Percentiles rank a stretch among this genome's conserved stretches.
These are phyloP conservation scores for Bacidia rubella DNA, from an alignment of 495 filamentous ascomycete species.

Conservation along the genomic window DNA sequence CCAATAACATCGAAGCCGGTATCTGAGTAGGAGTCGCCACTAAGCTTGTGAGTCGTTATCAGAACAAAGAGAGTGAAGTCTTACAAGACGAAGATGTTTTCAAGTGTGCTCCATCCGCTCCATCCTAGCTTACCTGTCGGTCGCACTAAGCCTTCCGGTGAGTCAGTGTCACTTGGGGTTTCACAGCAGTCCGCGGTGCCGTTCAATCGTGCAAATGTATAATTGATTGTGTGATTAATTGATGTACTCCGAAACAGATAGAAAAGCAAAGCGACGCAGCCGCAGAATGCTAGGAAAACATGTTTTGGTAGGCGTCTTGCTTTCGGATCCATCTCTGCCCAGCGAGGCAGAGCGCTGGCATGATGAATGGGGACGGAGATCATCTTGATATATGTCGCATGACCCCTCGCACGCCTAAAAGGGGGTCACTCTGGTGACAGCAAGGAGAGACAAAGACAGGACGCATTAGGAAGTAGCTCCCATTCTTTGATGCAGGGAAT, in stretches of 20 bases:
- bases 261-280: not conserved
- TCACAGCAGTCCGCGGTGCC: not conserved
- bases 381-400: no score
- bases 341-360: not conserved
- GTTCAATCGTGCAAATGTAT: not conserved
- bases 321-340: not conserved
- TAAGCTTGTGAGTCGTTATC: not conserved
- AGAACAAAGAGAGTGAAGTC: not conserved
- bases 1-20: slow-evolving; percentile 50
- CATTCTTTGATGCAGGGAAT: no score
- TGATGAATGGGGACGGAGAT: not conserved
- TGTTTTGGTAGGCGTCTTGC: not conserved
- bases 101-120: not conserved
- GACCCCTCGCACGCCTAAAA: no score
- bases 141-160: not conserved
- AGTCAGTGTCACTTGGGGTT: not conserved
- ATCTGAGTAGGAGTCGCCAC: slow-evolving; percentile 43
- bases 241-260: no score
- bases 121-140: not conserved
- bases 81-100: not conserved
- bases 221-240: not conserved
- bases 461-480: no score
- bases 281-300: not conserved
- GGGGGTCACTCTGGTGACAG: no score
- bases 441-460: no score